Conservation (phyloP, 2,329 filamentous ascomycete species). For the Fusarium heterosporum region DNA sequence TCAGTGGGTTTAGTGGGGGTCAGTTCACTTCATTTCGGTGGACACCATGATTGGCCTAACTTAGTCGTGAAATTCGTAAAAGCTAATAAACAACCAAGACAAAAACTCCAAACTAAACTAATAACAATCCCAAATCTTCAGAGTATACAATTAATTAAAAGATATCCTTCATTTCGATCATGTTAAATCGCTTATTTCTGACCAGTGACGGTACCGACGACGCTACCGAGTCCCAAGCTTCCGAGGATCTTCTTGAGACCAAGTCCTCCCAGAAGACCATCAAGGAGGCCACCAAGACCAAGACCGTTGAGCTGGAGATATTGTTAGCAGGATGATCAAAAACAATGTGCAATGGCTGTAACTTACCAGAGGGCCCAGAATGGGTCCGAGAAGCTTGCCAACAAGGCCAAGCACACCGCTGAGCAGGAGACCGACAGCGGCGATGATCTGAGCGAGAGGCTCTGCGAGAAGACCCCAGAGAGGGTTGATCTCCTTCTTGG, state of each 20-base stretch:
- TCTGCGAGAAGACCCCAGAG: constrained; percentile 86
- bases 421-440: constrained; percentile 85
- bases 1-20: background rate
- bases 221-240: constrained; percentile 72
- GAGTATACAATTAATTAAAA: constrained; percentile 19
- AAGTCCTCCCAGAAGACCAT: constrained; percentile 80
- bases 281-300: constrained; percentile 83
- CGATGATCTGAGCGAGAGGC: constrained; percentile 92
- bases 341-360: background rate
- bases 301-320: constrained; percentile 72
- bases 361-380: constrained; percentile 34
- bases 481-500: constrained; percentile 94
- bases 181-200: constrained; percentile 30
- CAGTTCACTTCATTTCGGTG: constrained; percentile 3
- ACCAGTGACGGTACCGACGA: constrained; percentile 58
- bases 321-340: constrained; percentile 37
- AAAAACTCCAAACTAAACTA: constrained; percentile 31
- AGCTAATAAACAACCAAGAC: constrained; percentile 32
- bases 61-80: constrained; percentile 30
- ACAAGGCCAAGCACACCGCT: constrained; percentile 87
- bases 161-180: constrained; percentile 6
- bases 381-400: constrained; percentile 70
- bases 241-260: constrained; percentile 81
- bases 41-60: constrained; percentile 23
- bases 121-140: constrained; percentile 6